Conservation (phyloP, 2,329 filamentous ascomycete species). For the Phyllosticta citribraziliensis region DNA sequence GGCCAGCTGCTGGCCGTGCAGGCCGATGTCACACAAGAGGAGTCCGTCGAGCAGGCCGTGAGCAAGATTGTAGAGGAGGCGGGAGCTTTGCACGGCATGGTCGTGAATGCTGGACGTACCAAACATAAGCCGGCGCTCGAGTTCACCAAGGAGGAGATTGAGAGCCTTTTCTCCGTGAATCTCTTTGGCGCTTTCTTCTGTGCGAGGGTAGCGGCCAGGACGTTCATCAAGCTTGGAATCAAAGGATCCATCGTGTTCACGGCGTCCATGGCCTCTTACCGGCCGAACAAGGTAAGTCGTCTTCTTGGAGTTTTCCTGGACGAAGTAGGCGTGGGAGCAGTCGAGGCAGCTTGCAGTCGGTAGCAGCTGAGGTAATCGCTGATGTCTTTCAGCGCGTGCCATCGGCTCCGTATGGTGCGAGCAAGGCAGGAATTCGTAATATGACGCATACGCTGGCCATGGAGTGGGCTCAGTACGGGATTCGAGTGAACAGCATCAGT, state of each 20-base stretch:
- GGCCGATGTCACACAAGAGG: constrained; percentile 40
- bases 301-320: neutral
- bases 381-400: constrained; percentile 18
- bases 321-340: no score
- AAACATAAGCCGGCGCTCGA: constrained; percentile 44
- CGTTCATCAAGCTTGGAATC: constrained; percentile 36
- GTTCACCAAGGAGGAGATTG: constrained; percentile 39
- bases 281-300: constrained; percentile 31
- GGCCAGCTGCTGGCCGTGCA: constrained; percentile 31
- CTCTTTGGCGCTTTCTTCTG: constrained; percentile 38
- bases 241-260: constrained; percentile 40
- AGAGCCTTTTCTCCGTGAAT: constrained; percentile 36
- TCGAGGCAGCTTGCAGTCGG: neutral
- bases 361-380: no score
- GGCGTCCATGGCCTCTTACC: constrained; percentile 38
- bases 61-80: constrained; percentile 35
- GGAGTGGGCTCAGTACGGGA: constrained; percentile 30
- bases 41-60: constrained; percentile 34
- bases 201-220: constrained; percentile 32
- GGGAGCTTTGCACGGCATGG: constrained; percentile 40
- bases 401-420: constrained; percentile 35
- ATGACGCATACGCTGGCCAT: constrained; percentile 30
- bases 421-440: constrained; percentile 36
- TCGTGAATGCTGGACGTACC: constrained; percentile 41
- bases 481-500: constrained; percentile 29